Base-by-base conservation (phyloP, 768 basidiomycete genomes). In the Galerina sulciceps region DNA sequence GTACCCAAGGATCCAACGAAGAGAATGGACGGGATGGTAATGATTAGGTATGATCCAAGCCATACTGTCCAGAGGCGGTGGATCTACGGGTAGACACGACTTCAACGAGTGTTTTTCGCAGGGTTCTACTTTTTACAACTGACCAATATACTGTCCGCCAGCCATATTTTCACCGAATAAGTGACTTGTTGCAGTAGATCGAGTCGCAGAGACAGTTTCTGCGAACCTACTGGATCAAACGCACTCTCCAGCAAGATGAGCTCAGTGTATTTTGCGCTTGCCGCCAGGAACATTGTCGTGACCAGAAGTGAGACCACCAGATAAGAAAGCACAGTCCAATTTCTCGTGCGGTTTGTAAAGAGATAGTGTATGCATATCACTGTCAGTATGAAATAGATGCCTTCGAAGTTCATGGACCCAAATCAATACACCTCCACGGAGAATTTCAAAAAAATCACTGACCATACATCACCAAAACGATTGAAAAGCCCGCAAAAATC, bases 281-380 rank as follows among this genome's bases (percentile, higher is more conserved):
- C 54, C 14, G 44, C 44, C n/a, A 55, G 44, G 31, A 55, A 55
- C 54, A 55, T 47, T 17, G 54, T 55, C 18, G 54, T 55, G 14
- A 55, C 44, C 14, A 55, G 18, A 11, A 55, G 36, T 10, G 54
- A 55, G 20, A 47, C 34, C 4, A 46, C 18, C 11, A 55, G 34
- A 17, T 55, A 55, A 23, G 22, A n/a, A 36, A 55, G 17, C 15
- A 55, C 45, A 36, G 45, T 43, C 54, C 54, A 55, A 17, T 59
- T 59, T n/a, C n/a, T 46, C 5, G 37, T 48, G 14, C 58, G 45
- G 41, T 50, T 49, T 15, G 22, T 13, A 37, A 59, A 42, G 20
- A 59, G n/a, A 20, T 59, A 59, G 58, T 53, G 58, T 15, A 59
- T 46, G 31, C 58, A 59, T 53, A 59, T 59, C 17, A 34, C 46